Conservation (phyloP, 768 basidiomycete genomes). For the Termitomyces titanicus region DNA sequence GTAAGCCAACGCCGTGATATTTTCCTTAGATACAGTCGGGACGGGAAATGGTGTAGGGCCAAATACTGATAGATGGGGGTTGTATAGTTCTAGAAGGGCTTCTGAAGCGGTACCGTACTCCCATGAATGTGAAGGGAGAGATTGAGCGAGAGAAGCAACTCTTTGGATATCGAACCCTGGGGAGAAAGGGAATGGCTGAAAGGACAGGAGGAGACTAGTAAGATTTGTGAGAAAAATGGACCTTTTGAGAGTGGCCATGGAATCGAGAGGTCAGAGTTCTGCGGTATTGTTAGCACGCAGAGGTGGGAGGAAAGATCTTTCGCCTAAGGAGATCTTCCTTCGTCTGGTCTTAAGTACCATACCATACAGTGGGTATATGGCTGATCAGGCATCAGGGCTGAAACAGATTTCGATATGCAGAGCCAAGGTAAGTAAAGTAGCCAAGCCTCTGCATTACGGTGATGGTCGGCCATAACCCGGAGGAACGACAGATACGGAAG, state of each 20-base stretch:
- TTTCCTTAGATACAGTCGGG: constrained; percentile 16
- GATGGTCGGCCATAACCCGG: neutral
- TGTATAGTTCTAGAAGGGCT: constrained; percentile 40
- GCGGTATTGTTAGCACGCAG: neutral
- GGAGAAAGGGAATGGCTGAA: constrained; percentile 24
- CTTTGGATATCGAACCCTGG: constrained; percentile 35
- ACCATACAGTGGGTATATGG: neutral
- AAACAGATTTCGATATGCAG: neutral
- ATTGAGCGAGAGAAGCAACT: constrained; percentile 27
- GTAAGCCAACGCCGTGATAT: constrained; percentile 31
- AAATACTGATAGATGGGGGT: constrained; percentile 37
- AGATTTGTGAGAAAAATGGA: neutral
- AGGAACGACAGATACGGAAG: too few species aligned
- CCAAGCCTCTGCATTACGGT: neutral
- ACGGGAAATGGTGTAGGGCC: constrained; percentile 32
- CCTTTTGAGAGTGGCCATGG: neutral
- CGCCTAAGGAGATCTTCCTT: neutral
- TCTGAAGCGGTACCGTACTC: constrained; percentile 41
- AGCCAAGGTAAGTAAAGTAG: too few species aligned
- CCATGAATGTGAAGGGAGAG: constrained; percentile 44
- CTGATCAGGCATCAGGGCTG: too few species aligned
- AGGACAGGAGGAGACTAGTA: neutral
- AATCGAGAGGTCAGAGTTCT: neutral
- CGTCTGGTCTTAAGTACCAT: neutral
- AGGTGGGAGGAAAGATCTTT: neutral